phyloP scores from a whole-genome alignment of 768 basidiomycete species.

The Suillus sp. region DNA sequence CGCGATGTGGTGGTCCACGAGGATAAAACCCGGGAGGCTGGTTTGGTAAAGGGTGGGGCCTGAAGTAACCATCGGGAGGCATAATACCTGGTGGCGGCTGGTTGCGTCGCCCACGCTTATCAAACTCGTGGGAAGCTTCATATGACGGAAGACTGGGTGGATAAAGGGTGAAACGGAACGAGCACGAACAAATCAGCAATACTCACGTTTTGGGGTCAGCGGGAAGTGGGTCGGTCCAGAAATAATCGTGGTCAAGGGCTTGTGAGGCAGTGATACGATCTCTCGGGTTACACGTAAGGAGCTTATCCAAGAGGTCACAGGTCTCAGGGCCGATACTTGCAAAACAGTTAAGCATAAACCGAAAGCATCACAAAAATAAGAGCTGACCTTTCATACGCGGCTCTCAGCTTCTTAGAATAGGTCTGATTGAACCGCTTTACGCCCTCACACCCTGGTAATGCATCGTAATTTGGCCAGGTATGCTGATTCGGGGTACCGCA shows the following conservation, averaged over 20 bases:
- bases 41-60: slow-evolving; percentile 18
- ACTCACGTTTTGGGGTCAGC: slow-evolving; percentile 80
- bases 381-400: slow-evolving; percentile 61
- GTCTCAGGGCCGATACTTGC: slow-evolving; percentile 71
- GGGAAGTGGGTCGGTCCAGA: slow-evolving; percentile 89
- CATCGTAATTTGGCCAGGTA: slow-evolving; percentile 77
- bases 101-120: slow-evolving; percentile 66
- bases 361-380: neutral
- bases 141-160: slow-evolving; percentile 64
- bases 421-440: slow-evolving; percentile 59
- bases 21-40: slow-evolving; percentile 33
- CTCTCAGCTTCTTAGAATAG: slow-evolving; percentile 56
- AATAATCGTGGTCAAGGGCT: slow-evolving; percentile 91
- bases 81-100: slow-evolving; percentile 30
- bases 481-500: slow-evolving; percentile 88
- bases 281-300: slow-evolving; percentile 82
- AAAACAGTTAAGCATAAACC: slow-evolving; percentile 9
- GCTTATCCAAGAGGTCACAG: slow-evolving; percentile 77
- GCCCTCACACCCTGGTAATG: slow-evolving; percentile 77
- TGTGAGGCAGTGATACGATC: slow-evolving; percentile 82
- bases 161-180: neutral
- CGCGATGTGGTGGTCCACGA: slow-evolving; percentile 41
- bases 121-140: slow-evolving; percentile 83
- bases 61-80: slow-evolving; percentile 25
- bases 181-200: neutral